Evolutionary conservation across 805 yeast species (phyloP), one percentile per base, ranked within the genome.

Genomic region (Starmerella bombicola): DNA sequence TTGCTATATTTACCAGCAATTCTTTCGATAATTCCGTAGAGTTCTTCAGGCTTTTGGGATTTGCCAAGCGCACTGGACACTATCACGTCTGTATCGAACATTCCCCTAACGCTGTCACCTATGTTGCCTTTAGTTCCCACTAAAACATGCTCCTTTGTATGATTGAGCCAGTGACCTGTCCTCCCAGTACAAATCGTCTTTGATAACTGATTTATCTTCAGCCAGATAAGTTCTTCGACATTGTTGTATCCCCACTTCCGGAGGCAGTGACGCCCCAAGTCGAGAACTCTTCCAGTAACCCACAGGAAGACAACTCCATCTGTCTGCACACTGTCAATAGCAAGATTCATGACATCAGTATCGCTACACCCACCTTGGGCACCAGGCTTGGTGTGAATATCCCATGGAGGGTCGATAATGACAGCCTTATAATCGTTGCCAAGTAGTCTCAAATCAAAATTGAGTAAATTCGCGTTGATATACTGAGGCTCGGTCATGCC

Each of bases 101-200:
- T 13, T 3, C 33, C 31, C 13, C 20, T 23, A 3, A 33, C 9
- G 23, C 71, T 67, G 39, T 67, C 63, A 42, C 71, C 72, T 21
- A 84, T 53, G 93, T 94, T 83, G 0, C 95, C 96, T 54, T 86
- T 86, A 20, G 80, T 54, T 5, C 95, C 97, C 7, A 88, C 80
- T 4, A 86, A 60, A 33, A 84, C 64, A 57, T 86, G 96, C 58
- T 86, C 97, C 53, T 86, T 86, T 0, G 95, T 80, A 60, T 86
- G 97, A 56, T 86, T 86, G 39, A 86, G 66, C 97, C 97, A 86
- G 58, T 86, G 97, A 0, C 97, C 97, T 0, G 97, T 86, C 48
- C 96, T 65, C 1, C 97, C 97, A 0, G 97, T 88, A 45, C 93
- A 85, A 32, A 86, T 85, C 0, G 95, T 86, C 45, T 94, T 66